Conservation (phyloP, 2,329 filamentous ascomycete genomes). For the Coniella lustricola region DNA sequence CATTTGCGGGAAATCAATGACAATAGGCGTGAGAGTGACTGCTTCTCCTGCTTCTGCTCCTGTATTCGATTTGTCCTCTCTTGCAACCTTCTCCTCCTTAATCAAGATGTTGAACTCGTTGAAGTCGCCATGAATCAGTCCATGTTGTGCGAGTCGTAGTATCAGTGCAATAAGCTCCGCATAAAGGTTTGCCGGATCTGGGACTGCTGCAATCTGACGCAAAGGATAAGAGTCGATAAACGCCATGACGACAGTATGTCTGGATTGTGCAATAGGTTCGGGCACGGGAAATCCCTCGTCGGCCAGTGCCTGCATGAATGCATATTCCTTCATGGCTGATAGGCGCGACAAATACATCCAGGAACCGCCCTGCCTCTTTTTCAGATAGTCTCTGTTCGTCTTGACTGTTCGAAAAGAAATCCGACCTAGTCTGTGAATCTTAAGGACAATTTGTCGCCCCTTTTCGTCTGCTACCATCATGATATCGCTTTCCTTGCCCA, state of each 20-base stretch:
- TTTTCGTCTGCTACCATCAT: conserved; percentile 80
- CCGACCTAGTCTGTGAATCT: conserved; percentile 90
- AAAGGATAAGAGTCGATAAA: conserved; percentile 88
- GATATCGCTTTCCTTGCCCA: conserved; percentile 97
- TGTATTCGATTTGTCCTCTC: conserved; percentile 29
- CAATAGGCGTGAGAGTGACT: conserved; percentile 62
- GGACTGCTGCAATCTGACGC: conserved; percentile 77
- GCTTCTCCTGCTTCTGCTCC: conserved; percentile 16
- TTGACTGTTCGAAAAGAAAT: conserved; percentile 97
- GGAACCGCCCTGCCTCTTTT: conserved; percentile 62
- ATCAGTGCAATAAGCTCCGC: conserved; percentile 86
- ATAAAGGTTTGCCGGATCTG: conserved; percentile 79
- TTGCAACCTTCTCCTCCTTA: conserved; percentile 56
- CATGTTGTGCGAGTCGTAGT: conserved; percentile 72
- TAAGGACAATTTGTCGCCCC: conserved; percentile 75
- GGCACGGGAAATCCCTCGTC: conserved; percentile 87
- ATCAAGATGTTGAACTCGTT: conserved; percentile 99
- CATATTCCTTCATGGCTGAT: conserved; percentile 87
- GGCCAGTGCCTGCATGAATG: conserved; percentile 83
- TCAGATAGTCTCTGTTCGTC: conserved; percentile 90
- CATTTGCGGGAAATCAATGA: conserved; percentile 99
- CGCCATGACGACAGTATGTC: conserved; percentile 95
- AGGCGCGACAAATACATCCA: conserved; percentile 98
- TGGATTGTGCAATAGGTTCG: conserved; percentile 77
- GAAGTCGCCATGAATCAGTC: conserved; percentile 95